Base-by-base conservation (phyloP, 73 alveolate species). In the Stentor coeruleus region DNA sequence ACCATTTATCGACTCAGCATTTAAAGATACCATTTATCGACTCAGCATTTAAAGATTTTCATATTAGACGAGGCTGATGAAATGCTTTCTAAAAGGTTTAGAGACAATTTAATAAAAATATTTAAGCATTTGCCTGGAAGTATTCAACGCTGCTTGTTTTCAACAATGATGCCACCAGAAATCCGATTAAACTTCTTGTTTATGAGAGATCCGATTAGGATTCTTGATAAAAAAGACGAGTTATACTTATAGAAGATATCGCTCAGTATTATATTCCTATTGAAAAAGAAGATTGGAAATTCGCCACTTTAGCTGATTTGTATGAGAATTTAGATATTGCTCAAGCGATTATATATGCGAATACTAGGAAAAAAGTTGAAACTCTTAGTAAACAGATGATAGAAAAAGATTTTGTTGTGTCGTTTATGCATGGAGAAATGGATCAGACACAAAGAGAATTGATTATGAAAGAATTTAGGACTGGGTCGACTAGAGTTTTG, bases 61-160 rank as follows among this genome's bases (percentile, higher is more conserved):
- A 74, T 95, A 26, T 82, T 95, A 73, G 99, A 95, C 77, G 99
- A 95, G 81, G 98, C 98, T 33, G 99, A 95, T 90, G 97, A 95
- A 92, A 92, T 93, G 98, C 90, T 95, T 3, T 88, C 87, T 57
- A 86, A 82, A 82, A 97, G 96, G 28, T 95, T 95, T 85, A 94
- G 92, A 87, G 96, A 88, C 75, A 91, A 92, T 84, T 97, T 95
- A 35, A 92, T 94, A 82, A 97, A 94, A 81, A 94, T 95, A 77
- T 94, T 89, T 84, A 83, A 95, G 58, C 94, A 93, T 90, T 86
- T 95, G 26, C 98, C 98, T 39, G 88, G 91, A 30, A 91, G 84
- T 39, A 95, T 95, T 37, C 92, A 95, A 82, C 88, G 93, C 86
- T 97, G 93, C 0, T 96, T 95, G 2, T 96, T 95, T 15, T 87